Evolutionary conservation across 2,329 filamentous ascomycete species (phyloP).

Genomic region (Hymenoscyphus salicellus): DNA sequence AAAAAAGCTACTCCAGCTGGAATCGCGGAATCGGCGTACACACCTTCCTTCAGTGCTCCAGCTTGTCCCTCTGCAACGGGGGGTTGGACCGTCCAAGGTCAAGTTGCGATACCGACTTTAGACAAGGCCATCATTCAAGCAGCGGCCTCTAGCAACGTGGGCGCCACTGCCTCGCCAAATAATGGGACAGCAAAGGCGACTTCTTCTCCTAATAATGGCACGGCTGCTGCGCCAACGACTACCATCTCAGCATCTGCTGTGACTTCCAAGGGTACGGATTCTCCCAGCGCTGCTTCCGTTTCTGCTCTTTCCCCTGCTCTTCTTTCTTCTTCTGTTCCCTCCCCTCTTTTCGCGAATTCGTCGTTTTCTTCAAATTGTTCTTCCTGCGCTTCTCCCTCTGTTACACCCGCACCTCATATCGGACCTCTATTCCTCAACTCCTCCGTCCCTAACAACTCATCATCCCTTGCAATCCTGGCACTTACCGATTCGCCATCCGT

Average conservation of each 20-base stretch:
- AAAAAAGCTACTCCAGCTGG: slow-evolving; percentile 63
- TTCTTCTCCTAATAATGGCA: neutral
- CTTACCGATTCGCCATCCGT: neutral
- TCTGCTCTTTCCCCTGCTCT: neutral
- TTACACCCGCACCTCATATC: neutral
- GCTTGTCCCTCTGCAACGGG: slow-evolving; percentile 68
- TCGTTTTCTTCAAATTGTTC: no score
- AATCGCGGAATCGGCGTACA: slow-evolving; percentile 62
- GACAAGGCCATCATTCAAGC: slow-evolving; percentile 38
- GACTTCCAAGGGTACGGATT: neutral
- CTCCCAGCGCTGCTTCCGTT: neutral
- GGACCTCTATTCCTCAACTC: neutral
- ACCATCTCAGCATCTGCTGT: neutral
- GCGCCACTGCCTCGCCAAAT: neutral
- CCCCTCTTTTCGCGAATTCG: no score
- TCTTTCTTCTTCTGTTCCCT: no score
- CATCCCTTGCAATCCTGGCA: neutral
- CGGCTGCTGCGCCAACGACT: no score
- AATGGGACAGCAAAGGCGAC: neutral
- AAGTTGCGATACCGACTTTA: slow-evolving; percentile 65
- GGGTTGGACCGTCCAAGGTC: slow-evolving; percentile 70
- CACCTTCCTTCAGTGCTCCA: slow-evolving; percentile 58
- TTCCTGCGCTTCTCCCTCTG: neutral
- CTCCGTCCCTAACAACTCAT: neutral
- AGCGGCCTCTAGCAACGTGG: neutral